Percentiles rank a stretch among this genome's conserved stretches.
These are phyloP conservation scores for Litchi chinensis DNA, from an alignment of 345 rosid species.

Conservation along the genomic window DNA sequence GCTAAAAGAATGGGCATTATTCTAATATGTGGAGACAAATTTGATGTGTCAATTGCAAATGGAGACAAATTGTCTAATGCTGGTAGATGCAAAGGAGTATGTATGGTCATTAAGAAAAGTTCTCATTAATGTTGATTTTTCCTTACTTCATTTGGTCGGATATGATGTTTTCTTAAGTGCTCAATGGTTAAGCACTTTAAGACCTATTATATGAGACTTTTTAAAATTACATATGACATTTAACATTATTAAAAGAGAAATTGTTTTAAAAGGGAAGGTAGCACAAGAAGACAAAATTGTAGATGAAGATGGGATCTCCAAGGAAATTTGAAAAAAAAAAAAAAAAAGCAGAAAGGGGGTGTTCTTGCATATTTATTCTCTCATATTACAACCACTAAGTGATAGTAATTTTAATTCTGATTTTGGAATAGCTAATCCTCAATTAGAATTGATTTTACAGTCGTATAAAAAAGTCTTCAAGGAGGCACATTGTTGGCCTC, in stretches of 20 bases:
- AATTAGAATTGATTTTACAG: too few species aligned
- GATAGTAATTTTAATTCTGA: too few species aligned
- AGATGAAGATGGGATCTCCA: neutral
- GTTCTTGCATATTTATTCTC: too few species aligned
- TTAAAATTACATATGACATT: slow-evolving; percentile 7
- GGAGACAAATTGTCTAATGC: neutral
- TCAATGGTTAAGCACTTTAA: neutral
- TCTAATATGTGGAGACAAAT: neutral
- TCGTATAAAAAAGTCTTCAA: too few species aligned
- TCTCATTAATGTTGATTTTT: neutral
- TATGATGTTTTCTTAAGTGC: neutral
- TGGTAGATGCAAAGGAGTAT: neutral
- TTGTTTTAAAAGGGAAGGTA: neutral
- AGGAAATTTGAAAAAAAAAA: too few species aligned
- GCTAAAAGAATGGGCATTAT: neutral
- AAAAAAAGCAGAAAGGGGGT: neutral
- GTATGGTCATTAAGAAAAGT: neutral
- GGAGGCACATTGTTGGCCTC: too few species aligned
- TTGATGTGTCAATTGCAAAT: neutral
- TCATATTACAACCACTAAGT: too few species aligned
- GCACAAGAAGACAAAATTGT: neutral
- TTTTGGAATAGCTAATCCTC: too few species aligned
- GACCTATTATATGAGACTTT: slow-evolving; percentile 11
- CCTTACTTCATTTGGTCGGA: neutral
- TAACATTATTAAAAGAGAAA: neutral